These are phyloP conservation scores for Beta lomatogona DNA, from an alignment of 179 eudicot species.

Conservation along the genomic window DNA sequence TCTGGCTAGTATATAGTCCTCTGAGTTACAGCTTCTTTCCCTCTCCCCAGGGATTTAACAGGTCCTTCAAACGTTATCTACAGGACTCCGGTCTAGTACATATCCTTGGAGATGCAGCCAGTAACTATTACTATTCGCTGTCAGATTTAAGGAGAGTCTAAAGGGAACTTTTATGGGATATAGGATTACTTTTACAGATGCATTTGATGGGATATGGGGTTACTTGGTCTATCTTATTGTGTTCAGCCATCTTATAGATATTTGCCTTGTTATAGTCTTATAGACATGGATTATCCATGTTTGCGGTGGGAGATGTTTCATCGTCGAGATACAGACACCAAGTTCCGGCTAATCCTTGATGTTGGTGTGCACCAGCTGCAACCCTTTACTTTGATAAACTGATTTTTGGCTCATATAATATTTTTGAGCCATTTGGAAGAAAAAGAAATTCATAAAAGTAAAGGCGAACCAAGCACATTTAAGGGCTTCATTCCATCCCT, in stretches of 20 bases:
- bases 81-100: too few relatives aligned
- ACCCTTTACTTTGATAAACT: not conserved
- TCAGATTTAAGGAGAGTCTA: not conserved
- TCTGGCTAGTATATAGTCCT: not conserved
- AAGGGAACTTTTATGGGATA: not conserved
- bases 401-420: not conserved
- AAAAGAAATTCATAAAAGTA: not conserved
- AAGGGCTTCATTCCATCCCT: not conserved
- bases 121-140: not conserved
- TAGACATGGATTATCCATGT: not conserved
- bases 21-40: not conserved
- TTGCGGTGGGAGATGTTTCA: not conserved
- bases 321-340: too few relatives aligned
- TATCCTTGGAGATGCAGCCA: not conserved
- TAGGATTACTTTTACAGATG: not conserved
- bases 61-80: too few relatives aligned
- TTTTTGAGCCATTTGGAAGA: not conserved
- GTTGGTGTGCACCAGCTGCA: not conserved
- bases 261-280: not conserved
- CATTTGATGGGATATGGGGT: not conserved
- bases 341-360: too few relatives aligned
- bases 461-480: not conserved
- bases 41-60: too few relatives aligned
- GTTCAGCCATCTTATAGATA: not conserved
- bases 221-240: slow-evolving; percentile 1